phyloP scores from a whole-genome alignment of 1,139 yeast species.

The Pneumocystis carinii region DNA sequence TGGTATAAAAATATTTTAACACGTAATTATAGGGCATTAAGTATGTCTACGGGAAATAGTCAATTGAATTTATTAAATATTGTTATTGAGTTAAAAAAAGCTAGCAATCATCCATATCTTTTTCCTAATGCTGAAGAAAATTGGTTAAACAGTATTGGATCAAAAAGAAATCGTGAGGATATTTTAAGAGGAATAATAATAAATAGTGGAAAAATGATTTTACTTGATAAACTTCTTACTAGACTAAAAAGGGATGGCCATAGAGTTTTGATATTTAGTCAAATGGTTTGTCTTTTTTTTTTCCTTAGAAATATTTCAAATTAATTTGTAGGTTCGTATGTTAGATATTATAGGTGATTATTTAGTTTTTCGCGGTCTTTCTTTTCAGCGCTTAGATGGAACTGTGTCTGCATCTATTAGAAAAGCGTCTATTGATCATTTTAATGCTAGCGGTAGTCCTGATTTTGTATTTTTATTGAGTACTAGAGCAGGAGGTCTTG shows the following conservation, averaged over 20 bases:
- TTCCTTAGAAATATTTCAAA: not conserved
- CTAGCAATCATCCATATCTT: constrained; percentile 89
- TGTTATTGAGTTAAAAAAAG: constrained; percentile 91
- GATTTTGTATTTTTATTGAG: constrained; percentile 84
- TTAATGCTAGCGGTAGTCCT: constrained; percentile 81
- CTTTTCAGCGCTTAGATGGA: constrained; percentile 89
- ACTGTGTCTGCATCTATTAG: constrained; percentile 90
- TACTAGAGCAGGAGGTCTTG: constrained; percentile 97
- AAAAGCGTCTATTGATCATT: constrained; percentile 89
- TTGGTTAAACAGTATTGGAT: constrained; percentile 47
- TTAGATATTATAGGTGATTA: constrained; percentile 92
- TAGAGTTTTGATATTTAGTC: constrained; percentile 84
- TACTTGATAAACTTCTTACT: constrained; percentile 73
- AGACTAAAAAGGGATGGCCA: constrained; percentile 86
- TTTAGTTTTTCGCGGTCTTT: constrained; percentile 72
- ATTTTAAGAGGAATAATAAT: constrained; percentile 78
- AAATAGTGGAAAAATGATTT: constrained; percentile 97
- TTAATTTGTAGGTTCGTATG: constrained; percentile 35
- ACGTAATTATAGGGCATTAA: constrained; percentile 77
- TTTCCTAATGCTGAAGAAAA: constrained; percentile 87
- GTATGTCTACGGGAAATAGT: constrained; percentile 55
- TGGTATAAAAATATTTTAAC: constrained; percentile 88
- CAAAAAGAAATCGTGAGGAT: constrained; percentile 47
- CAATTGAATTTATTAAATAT: constrained; percentile 77
- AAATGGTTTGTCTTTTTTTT: constrained; percentile 54